Conservation (phyloP, 2,329 filamentous ascomycete species). For the Tolypocladium amazonense region DNA sequence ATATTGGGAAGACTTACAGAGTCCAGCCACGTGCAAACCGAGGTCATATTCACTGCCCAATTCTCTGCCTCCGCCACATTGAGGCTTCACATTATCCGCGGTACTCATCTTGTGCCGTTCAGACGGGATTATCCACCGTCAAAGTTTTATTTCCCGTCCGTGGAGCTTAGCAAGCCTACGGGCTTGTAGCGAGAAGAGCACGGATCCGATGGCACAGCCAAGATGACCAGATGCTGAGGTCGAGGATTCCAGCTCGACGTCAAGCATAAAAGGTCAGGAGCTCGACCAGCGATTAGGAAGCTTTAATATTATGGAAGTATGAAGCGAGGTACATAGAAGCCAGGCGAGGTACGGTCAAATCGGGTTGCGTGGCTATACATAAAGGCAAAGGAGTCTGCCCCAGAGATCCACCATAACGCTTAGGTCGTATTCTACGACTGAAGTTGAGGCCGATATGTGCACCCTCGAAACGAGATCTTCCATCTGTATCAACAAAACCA, state of each 20-base stretch:
- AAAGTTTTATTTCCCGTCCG: background rate
- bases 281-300: background rate
- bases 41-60: slow-evolving; percentile 13
- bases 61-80: slow-evolving; percentile 13
- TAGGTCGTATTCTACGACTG: background rate
- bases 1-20: slow-evolving; percentile 13
- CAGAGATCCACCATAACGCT: background rate
- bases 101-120: background rate
- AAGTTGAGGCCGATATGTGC: background rate
- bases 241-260: background rate
- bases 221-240: background rate
- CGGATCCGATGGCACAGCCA: background rate
- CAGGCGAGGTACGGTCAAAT: background rate
- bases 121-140: background rate
- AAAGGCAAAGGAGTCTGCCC: background rate
- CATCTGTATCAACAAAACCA: background rate
- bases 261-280: background rate
- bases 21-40: slow-evolving; percentile 15
- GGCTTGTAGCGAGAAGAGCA: too few species aligned
- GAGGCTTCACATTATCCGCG: slow-evolving; percentile 11
- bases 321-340: background rate
- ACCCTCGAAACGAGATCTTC: background rate
- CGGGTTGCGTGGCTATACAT: background rate
- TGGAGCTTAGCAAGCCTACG: background rate
- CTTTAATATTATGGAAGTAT: background rate